Percentiles rank a stretch among this genome's conserved stretches.
Conservation (phyloP, 306 rosid genomes). For the Citrullus amarus region DNA sequence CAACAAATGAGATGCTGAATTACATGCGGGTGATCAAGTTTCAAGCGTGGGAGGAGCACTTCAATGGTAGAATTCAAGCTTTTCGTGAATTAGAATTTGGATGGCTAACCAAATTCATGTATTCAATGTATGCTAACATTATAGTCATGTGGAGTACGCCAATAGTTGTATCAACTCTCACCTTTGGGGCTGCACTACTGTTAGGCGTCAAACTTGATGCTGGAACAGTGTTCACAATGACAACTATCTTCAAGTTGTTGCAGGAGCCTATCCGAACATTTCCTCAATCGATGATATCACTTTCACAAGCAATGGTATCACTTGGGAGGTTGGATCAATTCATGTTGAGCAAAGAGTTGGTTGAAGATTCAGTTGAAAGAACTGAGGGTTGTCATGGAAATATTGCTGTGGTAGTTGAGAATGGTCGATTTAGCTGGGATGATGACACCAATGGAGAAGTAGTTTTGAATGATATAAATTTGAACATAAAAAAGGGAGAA, state of each 20-base stretch:
- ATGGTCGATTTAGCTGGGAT: constrained; percentile 66
- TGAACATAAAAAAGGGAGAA: constrained; percentile 39
- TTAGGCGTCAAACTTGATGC: constrained; percentile 51
- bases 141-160: constrained; percentile 87
- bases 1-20: constrained; percentile 71
- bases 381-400: constrained; percentile 10
- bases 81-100: constrained; percentile 51
- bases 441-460: constrained; percentile 26
- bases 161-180: constrained; percentile 60
- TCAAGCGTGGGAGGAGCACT: constrained; percentile 78
- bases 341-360: constrained; percentile 34
- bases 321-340: constrained; percentile 54
- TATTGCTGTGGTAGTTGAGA: constrained; percentile 36
- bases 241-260: constrained; percentile 69
- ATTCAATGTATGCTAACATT: constrained; percentile 53
- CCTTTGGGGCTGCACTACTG: constrained; percentile 59
- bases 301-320: constrained; percentile 78
- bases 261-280: constrained; percentile 89
- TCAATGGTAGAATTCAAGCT: constrained; percentile 42
- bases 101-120: constrained; percentile 65
- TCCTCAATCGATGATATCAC: constrained; percentile 82
- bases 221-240: constrained; percentile 65
- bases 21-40: constrained; percentile 65
- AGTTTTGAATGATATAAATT: constrained; percentile 27
- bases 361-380: constrained; percentile 13